These are phyloP conservation scores for Vigna trinervia DNA, from an alignment of 306 rosid genomes.

Conservation along the genomic window DNA sequence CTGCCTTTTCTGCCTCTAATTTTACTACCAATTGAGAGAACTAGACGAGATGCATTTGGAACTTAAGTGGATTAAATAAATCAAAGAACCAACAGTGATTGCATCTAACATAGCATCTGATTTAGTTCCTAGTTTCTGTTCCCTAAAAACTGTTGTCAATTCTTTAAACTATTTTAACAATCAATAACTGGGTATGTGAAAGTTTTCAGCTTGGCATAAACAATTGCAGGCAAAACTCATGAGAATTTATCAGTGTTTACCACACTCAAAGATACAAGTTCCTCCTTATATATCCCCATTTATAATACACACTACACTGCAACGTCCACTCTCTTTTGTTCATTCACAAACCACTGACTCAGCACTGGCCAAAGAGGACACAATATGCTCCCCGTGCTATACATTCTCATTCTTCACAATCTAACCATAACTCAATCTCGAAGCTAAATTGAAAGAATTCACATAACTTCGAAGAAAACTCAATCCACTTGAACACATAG, in stretches of 20 bases:
- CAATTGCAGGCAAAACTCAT: background rate
- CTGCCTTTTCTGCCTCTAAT: background rate
- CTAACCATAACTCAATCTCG: conserved; percentile 14
- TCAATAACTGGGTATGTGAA: background rate
- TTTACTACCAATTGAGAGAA: background rate
- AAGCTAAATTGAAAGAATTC: background rate
- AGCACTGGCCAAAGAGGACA: background rate
- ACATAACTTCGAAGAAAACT: background rate
- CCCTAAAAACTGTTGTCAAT: background rate
- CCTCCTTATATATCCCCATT: background rate
- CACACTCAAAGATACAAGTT: background rate
- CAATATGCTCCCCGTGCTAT: conserved; percentile 8
- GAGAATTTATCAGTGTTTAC: background rate
- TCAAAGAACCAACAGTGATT: background rate
- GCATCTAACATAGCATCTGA: background rate
- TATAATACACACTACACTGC: background rate
- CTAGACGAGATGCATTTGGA: background rate
- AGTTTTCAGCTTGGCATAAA: background rate
- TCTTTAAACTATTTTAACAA: background rate
- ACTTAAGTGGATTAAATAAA: background rate
- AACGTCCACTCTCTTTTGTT: background rate
- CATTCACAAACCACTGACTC: background rate
- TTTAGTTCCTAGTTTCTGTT: conserved; percentile 15
- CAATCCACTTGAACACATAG: background rate
- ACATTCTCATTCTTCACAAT: background rate